Conservation (phyloP, 2,329 filamentous ascomycete genomes). For the Meredithiella fracta region DNA sequence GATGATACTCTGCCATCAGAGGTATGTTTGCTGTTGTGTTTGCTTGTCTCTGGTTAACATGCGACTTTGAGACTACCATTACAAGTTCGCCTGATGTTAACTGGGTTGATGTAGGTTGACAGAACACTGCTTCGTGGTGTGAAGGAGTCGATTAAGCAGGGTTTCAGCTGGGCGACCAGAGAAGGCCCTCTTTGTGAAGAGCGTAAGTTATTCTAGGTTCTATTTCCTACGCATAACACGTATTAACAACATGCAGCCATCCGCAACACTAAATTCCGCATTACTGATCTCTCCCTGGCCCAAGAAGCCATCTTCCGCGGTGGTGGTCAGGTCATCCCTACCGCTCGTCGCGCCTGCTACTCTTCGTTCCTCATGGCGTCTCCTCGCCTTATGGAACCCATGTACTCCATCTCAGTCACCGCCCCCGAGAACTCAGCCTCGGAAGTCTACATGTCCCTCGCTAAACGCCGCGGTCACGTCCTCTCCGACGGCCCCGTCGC, state of each 20-base stretch:
- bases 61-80: neutral
- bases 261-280: conserved; percentile 92
- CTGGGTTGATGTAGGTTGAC: conserved; percentile 47
- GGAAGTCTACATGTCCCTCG: conserved; percentile 80
- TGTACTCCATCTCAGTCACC: conserved; percentile 85
- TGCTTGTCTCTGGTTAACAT: neutral
- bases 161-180: conserved; percentile 88
- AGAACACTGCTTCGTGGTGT: conserved; percentile 78
- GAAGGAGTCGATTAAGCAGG: conserved; percentile 83
- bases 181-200: conserved; percentile 97
- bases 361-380: conserved; percentile 94
- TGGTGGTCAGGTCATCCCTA: conserved; percentile 94
- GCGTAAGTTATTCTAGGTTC: conserved; percentile 39
- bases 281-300: conserved; percentile 78
- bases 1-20: conserved; percentile 91
- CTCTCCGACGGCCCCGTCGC: conserved; percentile 87
- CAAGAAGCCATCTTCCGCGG: conserved; percentile 86
- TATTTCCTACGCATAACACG: neutral
- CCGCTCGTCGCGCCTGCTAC: conserved; percentile 81
- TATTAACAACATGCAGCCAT: conserved; percentile 46
- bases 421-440: conserved; percentile 79
- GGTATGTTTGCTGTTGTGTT: conserved; percentile 27
- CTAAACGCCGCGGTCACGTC: conserved; percentile 77
- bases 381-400: conserved; percentile 87
- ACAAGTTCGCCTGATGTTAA: neutral